A percentile compares a stretch with the other conserved stretches of the same genome.
phyloP scores from a whole-genome alignment of 2,329 filamentous ascomycete species.

The Bertia moriformis region DNA sequence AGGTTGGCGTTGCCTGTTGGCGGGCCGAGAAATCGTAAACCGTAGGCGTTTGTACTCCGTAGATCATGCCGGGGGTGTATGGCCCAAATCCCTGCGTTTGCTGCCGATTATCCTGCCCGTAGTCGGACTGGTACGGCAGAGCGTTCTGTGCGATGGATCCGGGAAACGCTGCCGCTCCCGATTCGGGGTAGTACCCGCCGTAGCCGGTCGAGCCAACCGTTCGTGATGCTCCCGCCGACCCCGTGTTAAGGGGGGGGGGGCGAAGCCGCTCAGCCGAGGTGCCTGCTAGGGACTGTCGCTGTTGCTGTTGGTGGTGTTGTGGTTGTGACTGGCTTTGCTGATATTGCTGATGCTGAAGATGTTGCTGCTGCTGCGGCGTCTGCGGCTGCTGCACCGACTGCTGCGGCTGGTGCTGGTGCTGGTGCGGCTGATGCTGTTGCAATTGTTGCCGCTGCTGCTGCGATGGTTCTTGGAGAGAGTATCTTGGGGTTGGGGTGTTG shows the following conservation, averaged over 20 bases:
- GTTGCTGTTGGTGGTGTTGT: conserved; percentile 8
- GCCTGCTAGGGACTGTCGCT: conserved; percentile 9
- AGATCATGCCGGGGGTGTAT: conserved; percentile 10
- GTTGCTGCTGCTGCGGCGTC: not conserved
- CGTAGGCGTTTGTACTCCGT: not conserved
- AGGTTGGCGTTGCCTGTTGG: not conserved
- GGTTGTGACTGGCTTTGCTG: no score
- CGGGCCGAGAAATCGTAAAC: not conserved
- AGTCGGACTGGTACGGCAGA: conserved; percentile 55
- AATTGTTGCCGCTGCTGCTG: no score
- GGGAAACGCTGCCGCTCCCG: conserved; percentile 31
- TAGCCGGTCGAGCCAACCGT: conserved; percentile 32
- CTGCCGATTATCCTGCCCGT: conserved; percentile 45
- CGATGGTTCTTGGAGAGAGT: not conserved
- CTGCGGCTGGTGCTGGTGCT: not conserved
- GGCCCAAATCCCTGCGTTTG: conserved; percentile 36
- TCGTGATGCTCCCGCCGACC: conserved; percentile 28
- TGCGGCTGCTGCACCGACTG: not conserved
- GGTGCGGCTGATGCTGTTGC: no score
- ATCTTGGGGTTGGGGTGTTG: not conserved
- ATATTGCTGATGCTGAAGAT: not conserved
- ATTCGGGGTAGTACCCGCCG: conserved; percentile 43
- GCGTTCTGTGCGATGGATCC: no score
- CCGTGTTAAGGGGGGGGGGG: conserved; percentile 29
- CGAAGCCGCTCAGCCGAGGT: conserved; percentile 24